Percentiles rank a stretch among this genome's conserved stretches.
phyloP scores from a whole-genome alignment of 768 basidiomycete species.

The Pleurotus tuber-regium region DNA sequence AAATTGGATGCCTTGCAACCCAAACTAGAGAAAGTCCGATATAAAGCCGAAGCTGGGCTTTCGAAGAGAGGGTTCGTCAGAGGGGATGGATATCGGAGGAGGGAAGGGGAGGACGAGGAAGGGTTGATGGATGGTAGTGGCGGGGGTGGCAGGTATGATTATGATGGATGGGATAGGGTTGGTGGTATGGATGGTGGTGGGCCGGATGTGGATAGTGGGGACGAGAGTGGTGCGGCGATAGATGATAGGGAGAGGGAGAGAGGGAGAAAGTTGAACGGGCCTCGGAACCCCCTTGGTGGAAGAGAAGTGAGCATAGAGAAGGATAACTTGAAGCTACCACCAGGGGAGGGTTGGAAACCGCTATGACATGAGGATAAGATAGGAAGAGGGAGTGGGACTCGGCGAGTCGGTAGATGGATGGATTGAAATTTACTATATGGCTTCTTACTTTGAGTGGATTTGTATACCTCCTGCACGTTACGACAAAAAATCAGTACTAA shows the following conservation, averaged over 20 bases:
- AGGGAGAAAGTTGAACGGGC: slow-evolving; percentile 10
- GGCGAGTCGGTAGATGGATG: no score
- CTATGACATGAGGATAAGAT: no score
- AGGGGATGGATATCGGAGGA: slow-evolving; percentile 38
- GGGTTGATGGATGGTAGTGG: slow-evolving; percentile 19
- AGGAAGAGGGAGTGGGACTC: no score
- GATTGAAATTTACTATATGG: no score
- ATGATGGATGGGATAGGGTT: slow-evolving; percentile 20
- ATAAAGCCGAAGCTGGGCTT: slow-evolving; percentile 71
- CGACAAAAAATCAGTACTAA: no score
- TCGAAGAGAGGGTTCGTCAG: slow-evolving; percentile 47
- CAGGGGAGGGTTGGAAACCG: slow-evolving; percentile 52
- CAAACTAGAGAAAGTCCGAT: slow-evolving; percentile 58
- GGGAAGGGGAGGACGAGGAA: slow-evolving; percentile 35
- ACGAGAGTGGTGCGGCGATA: slow-evolving; percentile 7
- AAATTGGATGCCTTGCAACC: slow-evolving; percentile 38
- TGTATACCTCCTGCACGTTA: no score
- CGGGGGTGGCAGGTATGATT: slow-evolving; percentile 13
- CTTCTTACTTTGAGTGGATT: no score
- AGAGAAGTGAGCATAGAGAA: slow-evolving; percentile 29
- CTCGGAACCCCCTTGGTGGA: slow-evolving; percentile 14
- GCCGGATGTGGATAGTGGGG: slow-evolving; percentile 21
- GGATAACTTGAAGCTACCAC: slow-evolving; percentile 62
- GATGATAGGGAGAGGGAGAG: slow-evolving; percentile 5
- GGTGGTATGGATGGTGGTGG: slow-evolving; percentile 16